These are phyloP conservation scores for Deuterostichococcus epilithicus DNA, from an alignment of 139 green algal genomes.

Conservation along the genomic window DNA sequence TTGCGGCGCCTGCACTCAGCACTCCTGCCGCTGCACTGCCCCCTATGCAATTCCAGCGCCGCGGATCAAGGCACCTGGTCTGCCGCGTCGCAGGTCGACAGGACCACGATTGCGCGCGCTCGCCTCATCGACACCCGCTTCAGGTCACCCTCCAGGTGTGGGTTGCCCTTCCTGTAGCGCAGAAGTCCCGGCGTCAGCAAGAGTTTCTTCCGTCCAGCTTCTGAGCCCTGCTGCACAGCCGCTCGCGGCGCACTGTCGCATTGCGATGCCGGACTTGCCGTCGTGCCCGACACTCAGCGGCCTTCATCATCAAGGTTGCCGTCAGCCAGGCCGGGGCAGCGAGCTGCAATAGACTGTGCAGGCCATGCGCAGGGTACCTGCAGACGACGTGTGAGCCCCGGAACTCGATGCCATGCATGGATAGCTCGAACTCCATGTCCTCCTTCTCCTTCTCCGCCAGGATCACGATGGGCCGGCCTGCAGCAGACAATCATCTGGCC, in stretches of 20 bases:
- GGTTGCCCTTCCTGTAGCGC: slow-evolving; percentile 25
- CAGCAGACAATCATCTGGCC: neutral
- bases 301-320: too few relatives aligned
- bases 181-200: neutral
- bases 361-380: too few relatives aligned
- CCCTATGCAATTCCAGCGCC: too few relatives aligned
- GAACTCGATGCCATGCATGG: slow-evolving; percentile 22
- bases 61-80: slow-evolving; percentile 1
- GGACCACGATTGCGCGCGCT: slow-evolving; percentile 49
- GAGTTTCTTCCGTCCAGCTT: neutral
- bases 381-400: slow-evolving; percentile 48
- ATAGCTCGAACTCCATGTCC: slow-evolving; percentile 55
- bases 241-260: too few relatives aligned
- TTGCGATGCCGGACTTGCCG: too few relatives aligned
- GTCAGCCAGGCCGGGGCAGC: too few relatives aligned
- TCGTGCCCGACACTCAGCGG: too few relatives aligned
- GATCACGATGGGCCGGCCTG: slow-evolving; percentile 39
- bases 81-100: slow-evolving; percentile 28
- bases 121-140: slow-evolving; percentile 36
- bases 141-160: slow-evolving; percentile 42
- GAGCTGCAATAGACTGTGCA: too few relatives aligned
- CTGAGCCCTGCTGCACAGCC: too few relatives aligned
- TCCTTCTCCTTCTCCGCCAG: slow-evolving; percentile 54
- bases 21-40: too few relatives aligned
- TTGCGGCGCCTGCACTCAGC: too few relatives aligned